Evolutionary conservation across 805 yeast species (phyloP).

Genomic region (Cyberlindnera sargentensis): DNA sequence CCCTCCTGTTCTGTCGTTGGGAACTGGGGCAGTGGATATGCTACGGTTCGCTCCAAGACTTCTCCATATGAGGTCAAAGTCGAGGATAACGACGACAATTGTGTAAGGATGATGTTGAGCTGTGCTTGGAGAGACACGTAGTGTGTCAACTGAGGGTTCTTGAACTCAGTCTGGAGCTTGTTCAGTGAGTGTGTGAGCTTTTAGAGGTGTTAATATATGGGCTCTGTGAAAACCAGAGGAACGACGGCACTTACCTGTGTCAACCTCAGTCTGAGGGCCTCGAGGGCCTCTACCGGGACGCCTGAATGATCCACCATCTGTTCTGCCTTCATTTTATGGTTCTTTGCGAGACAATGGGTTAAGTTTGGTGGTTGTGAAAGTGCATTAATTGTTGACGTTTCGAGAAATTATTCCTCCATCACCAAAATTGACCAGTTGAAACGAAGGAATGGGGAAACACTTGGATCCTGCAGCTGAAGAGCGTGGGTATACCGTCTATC

Average conservation of each 20-base stretch:
- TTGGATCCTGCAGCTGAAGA: conserved; percentile 12
- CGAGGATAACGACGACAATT: conserved; percentile 67
- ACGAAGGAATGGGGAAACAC: neutral
- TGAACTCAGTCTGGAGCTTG: conserved; percentile 47
- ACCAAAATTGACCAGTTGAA: too few species aligned
- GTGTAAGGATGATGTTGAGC: conserved; percentile 75
- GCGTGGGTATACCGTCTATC: conserved; percentile 4
- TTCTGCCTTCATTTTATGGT: conserved; percentile 6
- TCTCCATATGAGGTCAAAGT: conserved; percentile 58
- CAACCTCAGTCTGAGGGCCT: conserved; percentile 52
- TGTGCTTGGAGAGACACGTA: conserved; percentile 77
- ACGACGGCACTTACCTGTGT: conserved; percentile 36
- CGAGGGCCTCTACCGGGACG: conserved; percentile 56
- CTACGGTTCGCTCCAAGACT: conserved; percentile 58
- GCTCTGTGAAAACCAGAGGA: neutral
- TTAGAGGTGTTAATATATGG: neutral
- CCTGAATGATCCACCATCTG: conserved; percentile 29
- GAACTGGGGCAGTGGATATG: conserved; percentile 76
- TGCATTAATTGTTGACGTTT: neutral
- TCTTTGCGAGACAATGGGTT: conserved; percentile 1
- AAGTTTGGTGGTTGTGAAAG: neutral
- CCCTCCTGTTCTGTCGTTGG: conserved; percentile 84
- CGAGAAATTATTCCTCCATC: neutral
- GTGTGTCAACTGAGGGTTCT: conserved; percentile 38
- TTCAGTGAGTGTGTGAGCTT: conserved; percentile 50